Evolutionary conservation across 108 stramenopile genomes (phyloP).

Genomic region (Cyclotella kingstonii): DNA sequence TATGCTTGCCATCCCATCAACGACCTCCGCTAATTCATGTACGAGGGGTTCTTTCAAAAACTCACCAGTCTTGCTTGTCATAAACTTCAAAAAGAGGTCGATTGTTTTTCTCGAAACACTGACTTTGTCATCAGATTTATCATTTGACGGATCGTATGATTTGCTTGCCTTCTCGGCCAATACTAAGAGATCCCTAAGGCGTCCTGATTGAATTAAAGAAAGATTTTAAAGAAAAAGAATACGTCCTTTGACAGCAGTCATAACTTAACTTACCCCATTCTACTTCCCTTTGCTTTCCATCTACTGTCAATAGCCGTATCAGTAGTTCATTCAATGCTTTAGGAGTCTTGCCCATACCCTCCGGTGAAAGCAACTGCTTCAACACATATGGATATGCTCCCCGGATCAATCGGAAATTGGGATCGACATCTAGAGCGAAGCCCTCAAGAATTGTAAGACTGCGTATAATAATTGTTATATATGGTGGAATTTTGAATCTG

Average conservation of each 20-base stretch:
- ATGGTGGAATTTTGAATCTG: conserved; percentile 84
- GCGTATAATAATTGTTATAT: conserved; percentile 89
- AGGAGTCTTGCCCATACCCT: conserved; percentile 54
- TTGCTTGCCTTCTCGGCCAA: conserved; percentile 77
- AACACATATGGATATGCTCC: conserved; percentile 95
- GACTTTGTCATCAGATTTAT: conserved; percentile 46
- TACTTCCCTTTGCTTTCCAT: conserved; percentile 59
- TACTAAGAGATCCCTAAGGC: conserved; percentile 63
- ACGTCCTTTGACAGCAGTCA: conserved; percentile 1
- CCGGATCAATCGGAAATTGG: conserved; percentile 84
- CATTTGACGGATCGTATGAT: conserved; percentile 65
- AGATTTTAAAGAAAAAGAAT: conserved; percentile 37
- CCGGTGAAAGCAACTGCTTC: conserved; percentile 63
- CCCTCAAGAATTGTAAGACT: conserved; percentile 91
- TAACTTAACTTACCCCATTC: conserved; percentile 22
- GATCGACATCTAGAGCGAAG: conserved; percentile 84
- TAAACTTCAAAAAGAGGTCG: conserved; percentile 75
- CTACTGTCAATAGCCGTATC: conserved; percentile 65
- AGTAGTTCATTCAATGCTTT: conserved; percentile 66
- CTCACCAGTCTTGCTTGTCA: conserved; percentile 76
- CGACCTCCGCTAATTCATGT: conserved; percentile 78
- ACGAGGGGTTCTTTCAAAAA: conserved; percentile 84
- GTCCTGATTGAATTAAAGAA: conserved; percentile 31
- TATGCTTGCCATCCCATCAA: conserved; percentile 87
- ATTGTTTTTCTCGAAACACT: conserved; percentile 71